A percentile compares a stretch with the other conserved stretches of the same genome.
Evolutionary conservation across 2,329 filamentous ascomycete species (phyloP).

Genomic region (Coniochaeta sp.): DNA sequence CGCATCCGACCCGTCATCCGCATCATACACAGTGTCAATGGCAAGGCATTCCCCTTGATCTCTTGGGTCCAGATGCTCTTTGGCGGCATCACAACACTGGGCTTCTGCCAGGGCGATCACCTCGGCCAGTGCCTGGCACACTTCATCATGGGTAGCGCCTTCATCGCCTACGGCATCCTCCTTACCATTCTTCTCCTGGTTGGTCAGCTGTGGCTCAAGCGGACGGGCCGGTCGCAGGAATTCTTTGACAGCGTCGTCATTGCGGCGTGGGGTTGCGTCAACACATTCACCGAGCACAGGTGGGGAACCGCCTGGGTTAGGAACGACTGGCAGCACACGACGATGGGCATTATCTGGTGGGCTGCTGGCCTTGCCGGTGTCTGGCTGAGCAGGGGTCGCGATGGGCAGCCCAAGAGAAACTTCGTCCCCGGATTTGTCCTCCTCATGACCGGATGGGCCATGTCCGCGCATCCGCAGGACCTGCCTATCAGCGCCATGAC

Average conservation of each 20-base stretch:
- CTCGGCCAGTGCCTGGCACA: slow-evolving; percentile 88
- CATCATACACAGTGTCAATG: slow-evolving; percentile 68
- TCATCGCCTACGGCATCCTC: slow-evolving; percentile 87
- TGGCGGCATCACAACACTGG: slow-evolving; percentile 84
- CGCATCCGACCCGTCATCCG: slow-evolving; percentile 68
- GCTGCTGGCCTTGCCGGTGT: slow-evolving; percentile 83
- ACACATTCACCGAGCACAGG: slow-evolving; percentile 94
- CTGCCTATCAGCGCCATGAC: slow-evolving; percentile 80
- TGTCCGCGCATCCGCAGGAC: slow-evolving; percentile 85
- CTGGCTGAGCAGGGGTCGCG: slow-evolving; percentile 80
- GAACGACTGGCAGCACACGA: slow-evolving; percentile 95
- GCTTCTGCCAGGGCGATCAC: slow-evolving; percentile 90
- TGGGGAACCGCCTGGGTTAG: slow-evolving; percentile 86
- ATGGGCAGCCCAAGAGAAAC: slow-evolving; percentile 84
- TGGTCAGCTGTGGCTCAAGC: slow-evolving; percentile 79
- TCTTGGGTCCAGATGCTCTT: slow-evolving; percentile 95
- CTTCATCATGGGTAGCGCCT: slow-evolving; percentile 98
- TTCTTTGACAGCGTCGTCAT: slow-evolving; percentile 94
- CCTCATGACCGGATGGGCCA: slow-evolving; percentile 86
- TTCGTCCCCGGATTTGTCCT: slow-evolving; percentile 89
- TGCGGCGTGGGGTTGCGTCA: slow-evolving; percentile 91
- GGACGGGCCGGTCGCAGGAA: slow-evolving; percentile 82
- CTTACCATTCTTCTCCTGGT: slow-evolving; percentile 81
- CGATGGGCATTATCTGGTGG: slow-evolving; percentile 99
- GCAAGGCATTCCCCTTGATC: slow-evolving; percentile 79